A percentile compares a stretch with the other conserved stretches of the same genome.
phyloP scores from a whole-genome alignment of 805 yeast genomes.

The Nakazawaea ishiwadae region DNA sequence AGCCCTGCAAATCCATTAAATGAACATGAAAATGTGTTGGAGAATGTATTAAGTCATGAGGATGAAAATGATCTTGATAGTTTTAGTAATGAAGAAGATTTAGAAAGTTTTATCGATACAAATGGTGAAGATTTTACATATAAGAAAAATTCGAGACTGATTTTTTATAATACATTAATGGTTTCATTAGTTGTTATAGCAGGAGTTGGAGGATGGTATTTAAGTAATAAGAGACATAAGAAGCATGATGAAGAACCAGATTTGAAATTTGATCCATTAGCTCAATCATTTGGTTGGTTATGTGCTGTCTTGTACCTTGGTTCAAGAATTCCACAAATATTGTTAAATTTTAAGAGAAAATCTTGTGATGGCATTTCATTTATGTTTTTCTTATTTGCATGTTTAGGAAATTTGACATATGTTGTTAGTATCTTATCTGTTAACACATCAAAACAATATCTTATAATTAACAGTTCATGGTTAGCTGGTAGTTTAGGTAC shows the following conservation, averaged over 20 bases:
- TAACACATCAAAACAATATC: conserved; percentile 62
- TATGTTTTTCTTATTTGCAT: conserved; percentile 90
- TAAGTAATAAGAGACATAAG: conserved; percentile 46
- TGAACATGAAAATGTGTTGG: conserved; percentile 57
- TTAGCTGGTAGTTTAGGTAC: conserved; percentile 90
- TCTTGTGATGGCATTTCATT: conserved; percentile 95
- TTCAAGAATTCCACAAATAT: conserved; percentile 88
- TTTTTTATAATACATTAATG: conserved; percentile 40
- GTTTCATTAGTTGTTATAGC: conserved; percentile 64
- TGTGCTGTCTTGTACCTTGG: conserved; percentile 77
- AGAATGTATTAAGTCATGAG: conserved; percentile 49
- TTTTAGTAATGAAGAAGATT: conserved; percentile 17
- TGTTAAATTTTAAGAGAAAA: conserved; percentile 79
- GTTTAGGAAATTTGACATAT: conserved; percentile 88
- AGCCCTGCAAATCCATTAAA: conserved; percentile 86
- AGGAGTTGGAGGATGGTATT: conserved; percentile 86
- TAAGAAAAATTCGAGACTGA: conserved; percentile 16
- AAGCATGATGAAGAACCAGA: conserved; percentile 30
- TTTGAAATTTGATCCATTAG: conserved; percentile 64
- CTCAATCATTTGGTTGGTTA: conserved; percentile 83
- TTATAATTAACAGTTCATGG: conserved; percentile 88
- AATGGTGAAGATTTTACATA: conserved; percentile 23
- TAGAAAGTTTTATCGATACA: conserved; percentile 26
- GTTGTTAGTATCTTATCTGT: conserved; percentile 80
- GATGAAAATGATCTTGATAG: conserved; percentile 25